Conservation (phyloP, 257 asterid genomes). For the Echium plantagineum region DNA sequence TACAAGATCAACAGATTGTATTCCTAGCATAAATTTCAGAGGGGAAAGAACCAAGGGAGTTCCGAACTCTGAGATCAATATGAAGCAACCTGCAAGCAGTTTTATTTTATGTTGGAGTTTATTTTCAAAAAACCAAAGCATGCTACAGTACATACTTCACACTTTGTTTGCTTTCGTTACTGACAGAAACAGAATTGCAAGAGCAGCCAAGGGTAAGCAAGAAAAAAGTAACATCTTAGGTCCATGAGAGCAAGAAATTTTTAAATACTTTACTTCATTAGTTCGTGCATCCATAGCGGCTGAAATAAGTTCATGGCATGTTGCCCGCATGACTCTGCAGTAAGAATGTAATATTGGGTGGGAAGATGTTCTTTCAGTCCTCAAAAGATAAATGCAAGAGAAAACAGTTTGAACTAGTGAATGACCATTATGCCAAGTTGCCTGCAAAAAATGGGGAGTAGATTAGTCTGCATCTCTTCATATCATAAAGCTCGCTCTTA, state of each 20-base stretch:
- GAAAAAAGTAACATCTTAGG: not conserved
- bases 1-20: too few relatives aligned
- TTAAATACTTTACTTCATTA: conserved; percentile 72
- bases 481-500: not conserved
- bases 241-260: conserved; percentile 6
- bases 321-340: conserved; percentile 68
- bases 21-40: too few relatives aligned
- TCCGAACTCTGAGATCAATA: too few relatives aligned
- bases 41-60: too few relatives aligned
- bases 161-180: too few relatives aligned
- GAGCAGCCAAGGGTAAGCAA: too few relatives aligned
- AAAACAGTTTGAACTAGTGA: conserved; percentile 88
- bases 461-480: conserved; percentile 3
- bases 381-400: conserved; percentile 87
- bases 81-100: too few relatives aligned
- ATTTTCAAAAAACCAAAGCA: too few relatives aligned
- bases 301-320: conserved; percentile 81
- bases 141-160: too few relatives aligned
- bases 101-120: too few relatives aligned
- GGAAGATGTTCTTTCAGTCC: conserved; percentile 81
- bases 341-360: conserved; percentile 82
- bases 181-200: too few relatives aligned
- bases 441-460: conserved; percentile 36
- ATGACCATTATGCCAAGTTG: conserved; percentile 99
- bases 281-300: conserved; percentile 86